phyloP scores from a whole-genome alignment of 1,284 basidiomycete species.

The Cryptococcus sp. region DNA sequence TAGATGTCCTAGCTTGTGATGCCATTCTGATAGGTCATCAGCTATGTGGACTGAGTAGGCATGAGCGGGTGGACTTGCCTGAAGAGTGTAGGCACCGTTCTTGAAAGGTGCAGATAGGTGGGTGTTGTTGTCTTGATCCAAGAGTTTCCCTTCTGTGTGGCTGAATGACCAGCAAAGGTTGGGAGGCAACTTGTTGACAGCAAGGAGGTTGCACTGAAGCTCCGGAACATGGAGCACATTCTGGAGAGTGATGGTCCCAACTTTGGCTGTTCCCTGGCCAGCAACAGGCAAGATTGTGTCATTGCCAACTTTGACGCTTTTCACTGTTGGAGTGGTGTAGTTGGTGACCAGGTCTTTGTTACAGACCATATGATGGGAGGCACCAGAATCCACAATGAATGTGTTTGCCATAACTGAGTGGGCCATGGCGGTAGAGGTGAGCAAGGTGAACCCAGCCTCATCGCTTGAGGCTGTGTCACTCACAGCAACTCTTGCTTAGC shows the following conservation, averaged over 20 bases:
- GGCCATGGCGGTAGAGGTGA: too few species aligned
- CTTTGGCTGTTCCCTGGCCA: neutral
- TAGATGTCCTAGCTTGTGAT: conserved; percentile 12
- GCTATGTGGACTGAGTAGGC: neutral
- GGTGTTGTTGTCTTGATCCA: neutral
- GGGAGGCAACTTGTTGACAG: conserved; percentile 1
- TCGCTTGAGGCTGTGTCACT: too few species aligned
- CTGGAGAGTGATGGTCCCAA: conserved; percentile 1
- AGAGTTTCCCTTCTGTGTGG: neutral
- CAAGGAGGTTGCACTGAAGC: conserved; percentile 5
- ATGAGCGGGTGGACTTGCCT: conserved; percentile 3
- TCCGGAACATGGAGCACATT: conserved; percentile 7
- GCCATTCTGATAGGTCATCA: neutral
- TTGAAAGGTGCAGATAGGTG: neutral
- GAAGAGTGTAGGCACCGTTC: conserved; percentile 6
- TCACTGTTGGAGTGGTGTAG: neutral
- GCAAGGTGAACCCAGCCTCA: too few species aligned
- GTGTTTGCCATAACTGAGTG: too few species aligned
- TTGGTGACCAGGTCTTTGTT: neutral
- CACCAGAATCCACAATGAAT: too few species aligned
- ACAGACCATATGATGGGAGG: conserved; percentile 6
- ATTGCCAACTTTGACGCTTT: conserved; percentile 1
- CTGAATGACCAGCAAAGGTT: conserved; percentile 2
- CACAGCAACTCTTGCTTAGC: too few species aligned
- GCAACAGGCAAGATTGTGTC: neutral